phyloP scores from a whole-genome alignment of 495 filamentous ascomycete species.

The Aspergillus kassunensis region DNA sequence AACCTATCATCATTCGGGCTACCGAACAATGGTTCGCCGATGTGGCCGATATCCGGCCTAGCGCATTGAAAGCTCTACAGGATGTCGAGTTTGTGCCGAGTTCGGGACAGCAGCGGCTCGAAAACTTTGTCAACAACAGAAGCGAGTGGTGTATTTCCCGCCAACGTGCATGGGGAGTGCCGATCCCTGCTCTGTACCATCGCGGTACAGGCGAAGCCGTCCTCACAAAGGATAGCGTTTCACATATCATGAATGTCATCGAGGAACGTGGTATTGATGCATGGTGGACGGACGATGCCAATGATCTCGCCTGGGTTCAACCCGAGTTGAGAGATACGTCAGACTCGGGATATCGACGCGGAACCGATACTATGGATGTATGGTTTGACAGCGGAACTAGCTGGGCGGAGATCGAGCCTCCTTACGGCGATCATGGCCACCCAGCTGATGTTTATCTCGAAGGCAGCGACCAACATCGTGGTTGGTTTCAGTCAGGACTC shows the following conservation, averaged over 20 bases:
- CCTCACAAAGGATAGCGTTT: slow-evolving; percentile 71
- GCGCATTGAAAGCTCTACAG: slow-evolving; percentile 62
- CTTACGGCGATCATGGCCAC: slow-evolving; percentile 43
- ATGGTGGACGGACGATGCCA: slow-evolving; percentile 82
- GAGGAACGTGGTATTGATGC: slow-evolving; percentile 74
- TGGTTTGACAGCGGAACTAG: slow-evolving; percentile 99
- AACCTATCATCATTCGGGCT: slow-evolving; percentile 82
- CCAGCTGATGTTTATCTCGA: slow-evolving; percentile 89
- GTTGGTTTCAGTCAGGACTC: slow-evolving; percentile 99
- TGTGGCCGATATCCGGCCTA: slow-evolving; percentile 72
- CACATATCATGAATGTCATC: slow-evolving; percentile 79
- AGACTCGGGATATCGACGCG: slow-evolving; percentile 55
- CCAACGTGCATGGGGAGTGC: slow-evolving; percentile 93
- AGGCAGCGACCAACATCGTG: slow-evolving; percentile 91
- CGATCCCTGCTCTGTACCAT: slow-evolving; percentile 87
- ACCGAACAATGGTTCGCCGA: slow-evolving; percentile 98
- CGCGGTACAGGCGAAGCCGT: slow-evolving; percentile 61
- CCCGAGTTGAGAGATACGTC: slow-evolving; percentile 44
- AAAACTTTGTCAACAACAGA: slow-evolving; percentile 78
- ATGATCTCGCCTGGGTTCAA: slow-evolving; percentile 72
- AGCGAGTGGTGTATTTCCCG: slow-evolving; percentile 99
- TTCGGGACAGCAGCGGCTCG: slow-evolving; percentile 63
- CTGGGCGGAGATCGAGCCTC: slow-evolving; percentile 62
- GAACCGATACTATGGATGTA: slow-evolving; percentile 98
- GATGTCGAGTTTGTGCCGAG: slow-evolving; percentile 75